Percentiles rank a stretch among this genome's conserved stretches.
Evolutionary conservation across 169 alveolate species (phyloP).

Genomic region (Theileria sp.): DNA sequence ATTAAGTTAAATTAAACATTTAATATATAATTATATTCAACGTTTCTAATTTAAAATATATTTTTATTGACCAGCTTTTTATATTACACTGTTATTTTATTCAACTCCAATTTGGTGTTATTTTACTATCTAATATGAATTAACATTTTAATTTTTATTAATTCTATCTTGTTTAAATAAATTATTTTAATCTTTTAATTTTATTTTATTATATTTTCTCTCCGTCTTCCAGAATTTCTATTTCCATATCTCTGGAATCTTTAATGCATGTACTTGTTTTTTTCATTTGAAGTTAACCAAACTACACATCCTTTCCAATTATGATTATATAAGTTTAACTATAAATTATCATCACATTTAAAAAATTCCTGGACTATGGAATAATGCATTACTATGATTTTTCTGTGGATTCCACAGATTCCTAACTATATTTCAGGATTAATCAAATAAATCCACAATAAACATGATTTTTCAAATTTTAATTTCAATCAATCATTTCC

Average conservation of each 20-base stretch:
- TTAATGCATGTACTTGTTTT: slow-evolving; percentile 1
- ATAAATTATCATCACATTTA: not conserved
- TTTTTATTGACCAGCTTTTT: not conserved
- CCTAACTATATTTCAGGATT: not conserved
- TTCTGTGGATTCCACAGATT: not conserved
- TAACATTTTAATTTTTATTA: not conserved
- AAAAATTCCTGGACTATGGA: not conserved
- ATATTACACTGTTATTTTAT: not conserved
- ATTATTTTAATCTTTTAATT: not conserved
- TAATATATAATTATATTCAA: not conserved
- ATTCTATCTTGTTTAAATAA: not conserved
- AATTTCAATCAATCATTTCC: not conserved
- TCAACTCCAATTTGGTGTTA: not conserved
- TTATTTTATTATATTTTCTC: not conserved
- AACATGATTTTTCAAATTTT: too few species aligned
- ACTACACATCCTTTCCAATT: slow-evolving; percentile 10
- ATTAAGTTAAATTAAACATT: not conserved
- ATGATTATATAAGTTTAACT: not conserved
- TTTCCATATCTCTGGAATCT: not conserved
- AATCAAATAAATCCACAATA: not conserved
- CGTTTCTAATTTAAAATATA: not conserved
- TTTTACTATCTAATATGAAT: not conserved
- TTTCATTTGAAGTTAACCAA: not conserved
- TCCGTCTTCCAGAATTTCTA: slow-evolving; percentile 1
- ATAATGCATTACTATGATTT: not conserved